phyloP scores from a whole-genome alignment of 495 filamentous ascomycete species.

The Opeltia flavorubescens region DNA sequence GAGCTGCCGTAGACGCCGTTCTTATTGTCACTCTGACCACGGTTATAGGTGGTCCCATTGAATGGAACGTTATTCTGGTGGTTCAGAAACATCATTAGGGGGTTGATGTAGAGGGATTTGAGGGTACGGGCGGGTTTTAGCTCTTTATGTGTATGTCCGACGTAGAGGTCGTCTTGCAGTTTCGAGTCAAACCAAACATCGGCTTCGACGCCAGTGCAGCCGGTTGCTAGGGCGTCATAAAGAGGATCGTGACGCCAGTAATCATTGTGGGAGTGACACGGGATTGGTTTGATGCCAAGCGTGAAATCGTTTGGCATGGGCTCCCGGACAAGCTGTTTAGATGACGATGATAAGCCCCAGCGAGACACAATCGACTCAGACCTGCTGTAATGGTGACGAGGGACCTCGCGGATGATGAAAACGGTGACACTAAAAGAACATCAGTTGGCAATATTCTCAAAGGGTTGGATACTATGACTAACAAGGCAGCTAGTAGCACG shows the following conservation, averaged over 20 bases:
- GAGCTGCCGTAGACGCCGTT: conserved; percentile 46
- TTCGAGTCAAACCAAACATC: conserved; percentile 51
- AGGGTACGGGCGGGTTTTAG: conserved; percentile 44
- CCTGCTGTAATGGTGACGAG: neutral
- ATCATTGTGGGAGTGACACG: conserved; percentile 58
- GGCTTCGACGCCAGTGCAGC: conserved; percentile 55
- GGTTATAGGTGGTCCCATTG: no score
- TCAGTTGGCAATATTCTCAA: no score
- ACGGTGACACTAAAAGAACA: neutral
- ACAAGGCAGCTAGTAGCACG: neutral
- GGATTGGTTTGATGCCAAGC: conserved; percentile 39
- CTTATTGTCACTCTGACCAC: no score
- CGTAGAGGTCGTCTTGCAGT: conserved; percentile 26
- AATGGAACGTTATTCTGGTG: conserved; percentile 38
- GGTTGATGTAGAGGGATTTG: conserved; percentile 47
- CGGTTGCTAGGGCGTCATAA: conserved; percentile 33
- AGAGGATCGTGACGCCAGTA: conserved; percentile 49
- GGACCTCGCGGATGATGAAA: neutral
- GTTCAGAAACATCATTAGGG: conserved; percentile 43
- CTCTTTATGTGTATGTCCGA: conserved; percentile 42
- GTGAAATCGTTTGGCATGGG: conserved; percentile 32
- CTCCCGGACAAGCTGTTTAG: neutral
- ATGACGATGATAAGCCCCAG: neutral
- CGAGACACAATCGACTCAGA: neutral
- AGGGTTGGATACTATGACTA: no score